A percentile compares a stretch with the other conserved stretches of the same genome.
phyloP scores from a whole-genome alignment of 2,329 filamentous ascomycete species.

The Paecilomyces variotii region DNA sequence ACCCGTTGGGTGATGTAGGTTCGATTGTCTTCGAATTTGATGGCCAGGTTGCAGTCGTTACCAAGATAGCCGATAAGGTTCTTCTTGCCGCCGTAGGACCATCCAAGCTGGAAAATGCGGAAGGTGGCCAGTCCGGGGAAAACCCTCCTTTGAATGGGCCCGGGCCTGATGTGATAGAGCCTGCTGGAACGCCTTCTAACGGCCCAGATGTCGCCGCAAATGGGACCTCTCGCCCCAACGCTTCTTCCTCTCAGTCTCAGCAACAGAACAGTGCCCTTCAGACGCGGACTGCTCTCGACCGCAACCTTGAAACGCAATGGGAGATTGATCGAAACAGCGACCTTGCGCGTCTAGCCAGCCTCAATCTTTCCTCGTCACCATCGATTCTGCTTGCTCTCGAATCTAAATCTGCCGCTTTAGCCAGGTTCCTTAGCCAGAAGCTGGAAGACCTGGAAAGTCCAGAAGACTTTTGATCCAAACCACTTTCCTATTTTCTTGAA shows the following conservation, averaged over 20 bases:
- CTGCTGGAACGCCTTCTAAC: slow-evolving; percentile 5
- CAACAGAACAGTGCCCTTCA: not conserved
- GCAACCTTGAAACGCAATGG: slow-evolving; percentile 26
- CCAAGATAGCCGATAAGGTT: slow-evolving; percentile 34
- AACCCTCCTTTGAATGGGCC: not conserved
- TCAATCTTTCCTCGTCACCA: slow-evolving; percentile 32
- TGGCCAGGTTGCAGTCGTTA: slow-evolving; percentile 33
- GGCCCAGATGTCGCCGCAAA: slow-evolving; percentile 1
- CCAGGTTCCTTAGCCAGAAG: slow-evolving; percentile 32
- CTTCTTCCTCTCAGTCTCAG: not conserved
- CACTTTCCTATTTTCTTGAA: not conserved
- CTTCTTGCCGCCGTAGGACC: slow-evolving; percentile 35
- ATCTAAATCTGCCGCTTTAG: slow-evolving; percentile 35
- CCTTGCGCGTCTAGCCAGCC: slow-evolving; percentile 28
- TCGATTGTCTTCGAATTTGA: slow-evolving; percentile 37
- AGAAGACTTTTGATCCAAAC: slow-evolving; percentile 28
- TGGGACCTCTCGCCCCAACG: not conserved
- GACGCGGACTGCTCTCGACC: slow-evolving; percentile 10
- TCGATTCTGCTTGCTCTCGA: slow-evolving; percentile 33
- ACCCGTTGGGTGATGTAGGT: slow-evolving; percentile 35
- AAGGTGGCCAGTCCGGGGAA: not conserved
- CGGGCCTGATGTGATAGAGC: not conserved
- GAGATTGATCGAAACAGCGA: slow-evolving; percentile 34
- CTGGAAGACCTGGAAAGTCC: slow-evolving; percentile 33
- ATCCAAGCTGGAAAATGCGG: slow-evolving; percentile 15